These are phyloP conservation scores for Austroboletus rostrupii DNA, from an alignment of 1,284 basidiomycete genomes.

Conservation along the genomic window DNA sequence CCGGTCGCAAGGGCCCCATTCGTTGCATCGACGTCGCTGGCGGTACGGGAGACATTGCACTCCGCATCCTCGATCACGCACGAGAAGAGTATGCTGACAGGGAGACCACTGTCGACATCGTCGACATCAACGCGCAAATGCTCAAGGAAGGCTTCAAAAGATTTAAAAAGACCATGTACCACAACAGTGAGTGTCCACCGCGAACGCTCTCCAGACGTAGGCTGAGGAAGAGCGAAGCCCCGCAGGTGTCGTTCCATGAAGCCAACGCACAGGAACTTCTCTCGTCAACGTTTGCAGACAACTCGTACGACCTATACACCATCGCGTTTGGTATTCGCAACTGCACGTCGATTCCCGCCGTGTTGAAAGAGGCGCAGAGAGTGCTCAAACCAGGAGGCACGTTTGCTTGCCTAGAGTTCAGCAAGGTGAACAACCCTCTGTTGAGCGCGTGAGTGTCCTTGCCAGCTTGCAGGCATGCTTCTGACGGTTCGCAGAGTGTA, in stretches of 20 bases:
- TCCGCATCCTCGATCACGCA: constrained; percentile 90
- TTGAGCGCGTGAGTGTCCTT: constrained; percentile 68
- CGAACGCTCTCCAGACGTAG: constrained; percentile 1
- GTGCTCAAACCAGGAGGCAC: constrained; percentile 96
- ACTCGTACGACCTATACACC: constrained; percentile 94
- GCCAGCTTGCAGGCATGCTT: background rate
- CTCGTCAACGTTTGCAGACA: constrained; percentile 62
- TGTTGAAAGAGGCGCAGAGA: constrained; percentile 86
- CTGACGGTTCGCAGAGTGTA: constrained; percentile 62
- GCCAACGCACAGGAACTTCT: constrained; percentile 89
- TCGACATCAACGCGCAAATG: constrained; percentile 97
- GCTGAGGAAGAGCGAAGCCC: constrained; percentile 51
- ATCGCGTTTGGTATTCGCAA: constrained; percentile 99
- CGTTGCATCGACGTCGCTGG: constrained; percentile 95
- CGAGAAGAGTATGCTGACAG: constrained; percentile 85
- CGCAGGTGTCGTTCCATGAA: constrained; percentile 90
- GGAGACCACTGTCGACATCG: constrained; percentile 86
- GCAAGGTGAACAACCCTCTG: constrained; percentile 87
- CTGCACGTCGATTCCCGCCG: constrained; percentile 90
- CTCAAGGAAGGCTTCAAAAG: constrained; percentile 87
- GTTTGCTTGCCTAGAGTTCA: constrained; percentile 96
- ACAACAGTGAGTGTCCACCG: constrained; percentile 70
- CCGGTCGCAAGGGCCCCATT: constrained; percentile 67
- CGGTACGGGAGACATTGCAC: constrained; percentile 96
- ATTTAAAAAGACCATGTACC: constrained; percentile 94